These are phyloP conservation scores for Mycena capillaripes DNA, from an alignment of 768 basidiomycete genomes.

Conservation along the genomic window DNA sequence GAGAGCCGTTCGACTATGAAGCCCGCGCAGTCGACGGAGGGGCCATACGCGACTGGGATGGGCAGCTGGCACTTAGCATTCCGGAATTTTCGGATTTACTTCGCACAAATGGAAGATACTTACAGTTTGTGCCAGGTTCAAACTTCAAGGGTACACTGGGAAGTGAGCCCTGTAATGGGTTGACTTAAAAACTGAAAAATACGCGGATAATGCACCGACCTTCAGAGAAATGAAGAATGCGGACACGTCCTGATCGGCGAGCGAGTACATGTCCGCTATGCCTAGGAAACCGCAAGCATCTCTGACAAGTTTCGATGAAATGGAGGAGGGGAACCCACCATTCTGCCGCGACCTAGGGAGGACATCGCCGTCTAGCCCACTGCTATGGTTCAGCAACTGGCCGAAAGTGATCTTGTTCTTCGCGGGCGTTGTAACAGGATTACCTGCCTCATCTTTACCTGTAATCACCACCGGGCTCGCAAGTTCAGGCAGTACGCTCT, in stretches of 20 bases:
- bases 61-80: too few relatives aligned
- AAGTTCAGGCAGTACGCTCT: conserved; percentile 45
- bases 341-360: not conserved
- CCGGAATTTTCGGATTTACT: too few relatives aligned
- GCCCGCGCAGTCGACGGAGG: conserved; percentile 39
- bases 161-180: conserved; percentile 34
- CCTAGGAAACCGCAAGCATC: too few relatives aligned
- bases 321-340: too few relatives aligned
- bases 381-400: conserved; percentile 48
- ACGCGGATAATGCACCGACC: conserved; percentile 15
- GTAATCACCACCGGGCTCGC: conserved; percentile 42
- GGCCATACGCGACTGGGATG: conserved; percentile 37
- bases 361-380: conserved; percentile 44
- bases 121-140: conserved; percentile 40
- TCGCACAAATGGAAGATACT: conserved; percentile 16
- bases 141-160: conserved; percentile 43
- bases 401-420: conserved; percentile 39
- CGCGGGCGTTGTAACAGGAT: conserved; percentile 36
- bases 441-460: conserved; percentile 21
- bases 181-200: not conserved
- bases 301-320: too few relatives aligned
- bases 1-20: conserved; percentile 46
- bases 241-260: conserved; percentile 34
- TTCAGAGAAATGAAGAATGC: conserved; percentile 42
- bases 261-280: conserved; percentile 27